These are phyloP conservation scores for Globisporangium acanthophoron DNA, from an alignment of 352 stramenopile genomes.

Conservation along the genomic window DNA sequence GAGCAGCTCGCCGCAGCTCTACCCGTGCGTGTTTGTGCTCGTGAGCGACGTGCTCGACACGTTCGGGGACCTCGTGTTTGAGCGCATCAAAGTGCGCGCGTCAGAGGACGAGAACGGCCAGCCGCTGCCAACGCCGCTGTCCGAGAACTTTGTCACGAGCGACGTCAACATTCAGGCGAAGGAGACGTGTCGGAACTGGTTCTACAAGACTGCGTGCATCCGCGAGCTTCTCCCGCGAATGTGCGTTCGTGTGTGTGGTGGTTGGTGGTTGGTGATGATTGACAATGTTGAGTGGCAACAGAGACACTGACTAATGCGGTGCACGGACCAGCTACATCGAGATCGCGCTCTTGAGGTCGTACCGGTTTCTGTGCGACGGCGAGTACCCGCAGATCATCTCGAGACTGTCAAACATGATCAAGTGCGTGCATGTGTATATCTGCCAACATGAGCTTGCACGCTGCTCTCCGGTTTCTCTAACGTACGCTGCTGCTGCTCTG, in stretches of 20 bases:
- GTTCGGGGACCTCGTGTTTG: constrained; percentile 86
- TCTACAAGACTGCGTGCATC: constrained; percentile 93
- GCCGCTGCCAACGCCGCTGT: constrained; percentile 41
- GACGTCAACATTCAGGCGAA: constrained; percentile 86
- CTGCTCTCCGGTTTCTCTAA: neutral
- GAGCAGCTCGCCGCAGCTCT: constrained; percentile 69
- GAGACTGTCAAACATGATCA: constrained; percentile 84
- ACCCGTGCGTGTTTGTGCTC: constrained; percentile 87
- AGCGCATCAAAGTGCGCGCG: constrained; percentile 66
- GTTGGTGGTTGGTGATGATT: neutral
- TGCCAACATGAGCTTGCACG: neutral
- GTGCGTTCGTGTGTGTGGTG: constrained; percentile 24
- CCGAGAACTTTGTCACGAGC: constrained; percentile 62
- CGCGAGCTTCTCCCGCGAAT: constrained; percentile 89
- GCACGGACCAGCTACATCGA: constrained; percentile 65
- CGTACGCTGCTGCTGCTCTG: neutral
- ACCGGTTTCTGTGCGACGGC: constrained; percentile 87
- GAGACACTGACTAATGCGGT: neutral
- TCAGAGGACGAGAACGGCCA: constrained; percentile 54
- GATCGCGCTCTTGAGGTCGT: constrained; percentile 83
- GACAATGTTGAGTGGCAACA: neutral
- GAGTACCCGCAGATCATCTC: constrained; percentile 85
- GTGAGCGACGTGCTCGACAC: constrained; percentile 84
- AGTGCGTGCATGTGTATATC: constrained; percentile 29
- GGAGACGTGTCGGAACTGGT: constrained; percentile 92